A percentile compares a stretch with the other conserved stretches of the same genome.
These are phyloP conservation scores for Geosmithia flava DNA, from an alignment of 2,329 filamentous ascomycete genomes.

Conservation along the genomic window DNA sequence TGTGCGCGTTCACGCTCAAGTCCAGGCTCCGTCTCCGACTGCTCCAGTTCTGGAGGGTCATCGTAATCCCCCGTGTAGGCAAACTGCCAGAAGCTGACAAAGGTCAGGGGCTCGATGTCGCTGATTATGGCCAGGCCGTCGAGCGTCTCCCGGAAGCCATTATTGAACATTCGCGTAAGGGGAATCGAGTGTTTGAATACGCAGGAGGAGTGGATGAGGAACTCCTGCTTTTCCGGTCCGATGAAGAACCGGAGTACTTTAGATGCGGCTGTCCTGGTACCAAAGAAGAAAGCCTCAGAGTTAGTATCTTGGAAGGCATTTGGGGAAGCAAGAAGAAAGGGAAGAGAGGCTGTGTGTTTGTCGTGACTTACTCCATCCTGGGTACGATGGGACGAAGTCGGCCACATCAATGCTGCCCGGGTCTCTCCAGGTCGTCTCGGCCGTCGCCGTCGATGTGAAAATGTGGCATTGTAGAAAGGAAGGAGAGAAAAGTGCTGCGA, in stretches of 20 bases:
- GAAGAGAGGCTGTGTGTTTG: too few species aligned
- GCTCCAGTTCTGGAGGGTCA: neutral
- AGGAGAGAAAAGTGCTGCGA: too few species aligned
- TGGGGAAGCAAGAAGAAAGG: too few species aligned
- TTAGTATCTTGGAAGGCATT: too few species aligned
- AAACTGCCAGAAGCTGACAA: neutral
- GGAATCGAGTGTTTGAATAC: neutral
- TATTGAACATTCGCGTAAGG: neutral
- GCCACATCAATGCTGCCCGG: too few species aligned
- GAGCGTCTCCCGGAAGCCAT: neutral
- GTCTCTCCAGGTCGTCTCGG: too few species aligned
- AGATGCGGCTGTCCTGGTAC: neutral
- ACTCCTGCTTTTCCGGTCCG: neutral
- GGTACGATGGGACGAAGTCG: too few species aligned
- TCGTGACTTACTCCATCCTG: too few species aligned
- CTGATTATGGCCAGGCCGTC: neutral
- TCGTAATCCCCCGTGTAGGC: neutral
- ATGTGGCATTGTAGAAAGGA: too few species aligned
- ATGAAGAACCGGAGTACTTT: neutral
- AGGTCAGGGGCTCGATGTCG: neutral
- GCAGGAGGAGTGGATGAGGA: neutral
- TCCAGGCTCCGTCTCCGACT: too few species aligned
- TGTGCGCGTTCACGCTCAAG: too few species aligned
- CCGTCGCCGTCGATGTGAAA: too few species aligned
- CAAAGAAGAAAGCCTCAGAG: neutral